A percentile compares a stretch with the other conserved stretches of the same genome.
Evolutionary conservation across 2,329 filamentous ascomycete genomes (phyloP).

Genomic region (Nemania sp.): DNA sequence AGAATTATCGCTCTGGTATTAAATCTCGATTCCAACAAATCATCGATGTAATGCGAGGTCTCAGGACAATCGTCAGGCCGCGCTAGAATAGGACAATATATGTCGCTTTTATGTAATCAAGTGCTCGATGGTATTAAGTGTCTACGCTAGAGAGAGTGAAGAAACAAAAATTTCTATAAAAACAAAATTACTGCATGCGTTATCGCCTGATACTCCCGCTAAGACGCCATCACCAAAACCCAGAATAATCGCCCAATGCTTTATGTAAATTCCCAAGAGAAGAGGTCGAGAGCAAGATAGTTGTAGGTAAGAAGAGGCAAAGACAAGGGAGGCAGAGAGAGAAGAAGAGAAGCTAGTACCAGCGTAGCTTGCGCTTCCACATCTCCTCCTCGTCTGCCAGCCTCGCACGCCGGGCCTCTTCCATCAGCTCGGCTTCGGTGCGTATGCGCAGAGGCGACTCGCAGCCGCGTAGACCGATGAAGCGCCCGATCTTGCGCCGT

Average conservation of each 20-base stretch:
- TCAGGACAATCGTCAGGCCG: no score
- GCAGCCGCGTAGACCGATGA: slow-evolving; percentile 71
- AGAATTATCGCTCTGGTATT: no score
- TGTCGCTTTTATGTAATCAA: slow-evolving; percentile 20
- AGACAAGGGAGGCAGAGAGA: not conserved
- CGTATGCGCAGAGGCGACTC: slow-evolving; percentile 51
- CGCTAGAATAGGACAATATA: no score
- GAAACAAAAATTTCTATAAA: no score
- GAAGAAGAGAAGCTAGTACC: slow-evolving; percentile 31
- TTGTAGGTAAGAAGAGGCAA: not conserved
- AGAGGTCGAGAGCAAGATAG: no score
- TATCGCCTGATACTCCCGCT: slow-evolving; percentile 15
- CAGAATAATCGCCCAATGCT: no score
- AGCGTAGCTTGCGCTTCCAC: slow-evolving; percentile 50
- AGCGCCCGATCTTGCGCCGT: slow-evolving; percentile 70
- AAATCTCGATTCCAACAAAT: no score
- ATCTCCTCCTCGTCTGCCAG: slow-evolving; percentile 49
- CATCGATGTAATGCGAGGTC: no score
- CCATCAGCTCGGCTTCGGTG: slow-evolving; percentile 34
- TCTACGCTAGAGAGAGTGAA: slow-evolving; percentile 25
- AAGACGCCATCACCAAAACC: slow-evolving; percentile 9
- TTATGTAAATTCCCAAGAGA: no score
- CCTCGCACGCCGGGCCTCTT: slow-evolving; percentile 32
- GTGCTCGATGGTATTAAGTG: slow-evolving; percentile 32
- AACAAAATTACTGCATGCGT: not conserved